Conservation (phyloP, 2,329 filamentous ascomycete genomes). For the Monosporascus sp. region DNA sequence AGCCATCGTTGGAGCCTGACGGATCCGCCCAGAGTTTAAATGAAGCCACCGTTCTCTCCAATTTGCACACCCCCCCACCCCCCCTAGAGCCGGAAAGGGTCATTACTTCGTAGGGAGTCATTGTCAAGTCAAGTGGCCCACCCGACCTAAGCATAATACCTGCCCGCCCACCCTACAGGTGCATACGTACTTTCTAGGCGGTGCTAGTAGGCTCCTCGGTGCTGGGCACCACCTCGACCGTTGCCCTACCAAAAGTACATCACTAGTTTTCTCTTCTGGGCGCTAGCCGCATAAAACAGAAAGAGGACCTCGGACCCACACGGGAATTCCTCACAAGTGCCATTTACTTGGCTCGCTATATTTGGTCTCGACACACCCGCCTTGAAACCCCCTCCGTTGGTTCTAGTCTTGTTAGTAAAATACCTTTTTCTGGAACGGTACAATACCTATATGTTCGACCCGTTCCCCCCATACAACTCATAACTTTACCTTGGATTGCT, state of each 20-base stretch:
- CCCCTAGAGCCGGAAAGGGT: slow-evolving; percentile 1
- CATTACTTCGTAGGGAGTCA: background rate
- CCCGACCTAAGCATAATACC: background rate
- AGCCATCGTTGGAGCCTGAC: slow-evolving; percentile 16
- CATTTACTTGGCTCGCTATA: background rate
- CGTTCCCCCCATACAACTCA: background rate
- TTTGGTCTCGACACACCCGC: background rate
- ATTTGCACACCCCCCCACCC: slow-evolving; percentile 12
- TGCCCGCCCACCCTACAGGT: no score
- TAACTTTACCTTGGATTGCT: background rate
- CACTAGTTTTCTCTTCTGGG: background rate
- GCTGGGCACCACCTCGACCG: background rate
- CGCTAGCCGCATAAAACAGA: background rate
- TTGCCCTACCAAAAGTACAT: background rate
- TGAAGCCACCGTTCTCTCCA: slow-evolving; percentile 9
- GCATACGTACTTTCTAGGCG: no score
- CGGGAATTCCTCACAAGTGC: background rate
- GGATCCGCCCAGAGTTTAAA: slow-evolving; percentile 11
- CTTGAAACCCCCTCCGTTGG: background rate
- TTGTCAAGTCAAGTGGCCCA: background rate
- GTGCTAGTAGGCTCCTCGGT: no score
- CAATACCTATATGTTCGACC: background rate
- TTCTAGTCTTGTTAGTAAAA: background rate
- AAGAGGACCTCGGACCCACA: background rate
- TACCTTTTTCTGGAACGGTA: background rate